These are phyloP conservation scores for Lepidium sativum DNA, from an alignment of 345 rosid species.

Conservation along the genomic window DNA sequence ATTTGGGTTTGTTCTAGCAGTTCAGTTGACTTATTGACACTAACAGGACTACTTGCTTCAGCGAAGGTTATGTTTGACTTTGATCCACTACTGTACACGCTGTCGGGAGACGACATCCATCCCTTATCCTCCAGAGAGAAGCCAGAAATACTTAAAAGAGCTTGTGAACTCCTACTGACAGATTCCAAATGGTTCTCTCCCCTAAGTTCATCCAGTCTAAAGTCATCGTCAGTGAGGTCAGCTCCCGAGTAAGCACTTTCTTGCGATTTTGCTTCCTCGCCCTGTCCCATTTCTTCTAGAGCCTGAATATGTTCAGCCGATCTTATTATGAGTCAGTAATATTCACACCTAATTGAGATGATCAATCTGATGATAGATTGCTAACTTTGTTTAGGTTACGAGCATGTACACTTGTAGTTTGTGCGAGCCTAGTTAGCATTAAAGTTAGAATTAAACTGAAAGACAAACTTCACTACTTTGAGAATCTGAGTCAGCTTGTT, in stretches of 20 bases:
- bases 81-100: constrained; percentile 45
- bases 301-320: constrained; percentile 38
- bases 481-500: too few relatives aligned
- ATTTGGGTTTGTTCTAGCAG: constrained; percentile 24
- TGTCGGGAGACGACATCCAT: constrained; percentile 87
- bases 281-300: constrained; percentile 50
- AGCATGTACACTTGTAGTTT: constrained; percentile 77
- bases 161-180: constrained; percentile 36
- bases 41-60: constrained; percentile 35
- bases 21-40: constrained; percentile 29
- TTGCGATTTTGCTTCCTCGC: constrained; percentile 55
- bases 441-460: too few relatives aligned
- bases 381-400: constrained; percentile 80
- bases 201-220: constrained; percentile 36
- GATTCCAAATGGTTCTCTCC: constrained; percentile 36
- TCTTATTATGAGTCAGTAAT: not conserved
- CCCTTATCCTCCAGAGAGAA: constrained; percentile 49
- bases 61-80: constrained; percentile 37
- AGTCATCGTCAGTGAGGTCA: constrained; percentile 34
- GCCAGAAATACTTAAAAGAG: constrained; percentile 25
- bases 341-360: not conserved
- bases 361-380: constrained; percentile 2
- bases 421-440: constrained; percentile 66
- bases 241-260: constrained; percentile 43
- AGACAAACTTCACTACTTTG: too few relatives aligned